phyloP scores from a whole-genome alignment of 495 filamentous ascomycete genomes.

The Penicillium tannophilum region DNA sequence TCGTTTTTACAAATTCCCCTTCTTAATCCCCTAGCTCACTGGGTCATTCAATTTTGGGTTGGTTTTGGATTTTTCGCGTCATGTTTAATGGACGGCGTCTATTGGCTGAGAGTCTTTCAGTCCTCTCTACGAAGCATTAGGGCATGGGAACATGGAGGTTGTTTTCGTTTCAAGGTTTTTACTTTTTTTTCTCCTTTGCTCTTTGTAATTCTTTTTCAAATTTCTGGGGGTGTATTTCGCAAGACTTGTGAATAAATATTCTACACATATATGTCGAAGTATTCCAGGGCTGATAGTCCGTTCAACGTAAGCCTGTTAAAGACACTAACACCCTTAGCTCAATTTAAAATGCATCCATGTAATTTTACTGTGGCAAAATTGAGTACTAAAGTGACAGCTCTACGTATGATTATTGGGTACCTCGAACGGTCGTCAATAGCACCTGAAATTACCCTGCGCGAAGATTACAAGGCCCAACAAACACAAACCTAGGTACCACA shows the following conservation, averaged over 20 bases:
- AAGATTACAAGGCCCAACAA: no score
- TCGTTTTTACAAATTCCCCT: neutral
- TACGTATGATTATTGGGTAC: no score
- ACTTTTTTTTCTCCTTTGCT: slow-evolving; percentile 6
- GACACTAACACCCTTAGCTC: no score
- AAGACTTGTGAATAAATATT: slow-evolving; percentile 12
- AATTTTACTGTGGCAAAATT: no score
- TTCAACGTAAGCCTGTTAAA: no score
- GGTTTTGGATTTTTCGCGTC: slow-evolving; percentile 13
- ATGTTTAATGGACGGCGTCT: slow-evolving; percentile 6
- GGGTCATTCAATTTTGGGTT: slow-evolving; percentile 9
- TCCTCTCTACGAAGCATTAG: slow-evolving; percentile 20
- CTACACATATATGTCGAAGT: slow-evolving; percentile 2
- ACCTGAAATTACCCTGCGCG: no score
- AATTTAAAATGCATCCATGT: no score
- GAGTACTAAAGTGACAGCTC: no score
- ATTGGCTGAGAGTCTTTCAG: slow-evolving; percentile 8
- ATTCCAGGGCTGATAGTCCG: no score
- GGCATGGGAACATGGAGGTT: slow-evolving; percentile 13
- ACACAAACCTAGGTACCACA: no score
- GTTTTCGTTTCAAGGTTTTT: slow-evolving; percentile 11
- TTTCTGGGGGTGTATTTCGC: slow-evolving; percentile 3
- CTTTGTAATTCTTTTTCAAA: slow-evolving; percentile 4
- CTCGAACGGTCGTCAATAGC: no score
- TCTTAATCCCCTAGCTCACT: neutral